Base-by-base conservation (phyloP, 805 yeast genomes). In the Yarrowia hollandica region DNA sequence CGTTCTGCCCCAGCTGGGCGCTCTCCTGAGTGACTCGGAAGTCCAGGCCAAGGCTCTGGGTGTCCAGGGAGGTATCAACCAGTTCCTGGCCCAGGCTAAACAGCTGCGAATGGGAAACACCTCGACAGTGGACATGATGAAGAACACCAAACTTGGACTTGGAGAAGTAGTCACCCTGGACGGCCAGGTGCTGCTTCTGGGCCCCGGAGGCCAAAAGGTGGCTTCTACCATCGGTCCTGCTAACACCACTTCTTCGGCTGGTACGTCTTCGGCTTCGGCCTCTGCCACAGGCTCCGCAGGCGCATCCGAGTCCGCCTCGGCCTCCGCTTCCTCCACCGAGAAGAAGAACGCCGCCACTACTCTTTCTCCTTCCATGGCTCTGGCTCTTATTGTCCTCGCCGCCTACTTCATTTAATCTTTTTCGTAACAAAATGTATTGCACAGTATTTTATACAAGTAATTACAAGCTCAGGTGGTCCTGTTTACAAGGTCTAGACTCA, bases 11-110 rank as follows among this genome's bases (percentile, higher is more conserved):
- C 33, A 52, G 42, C 18, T 52, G 35, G 44, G 42, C 11, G 33
- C 25, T 9, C 21, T 28, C n/a, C 35, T 52, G 4, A 11, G n/a
- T 14, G 34, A 37, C 25, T 34, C 44, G 11, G 34, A 26, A 6
- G 44, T 52, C 11, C 58, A 52, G 26, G 58, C 58, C 23, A 52
- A 52, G 35, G 58, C 44, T 35, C 44, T 52, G 23, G 58, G 58
- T 12, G 35, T 52, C 26, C 58, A 52, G 44, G 44, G 35, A 10
- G 58, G 58, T 7, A 35, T 52, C 21, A 35, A 25, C 25, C 58
- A 52, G 58, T 52, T 52, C 12, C n/a, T 52, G 34, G 44, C 42
- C 35, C 33, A 52, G 34, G 58, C 58, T 10, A 18, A 18, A 5
- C 25, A 12, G 9, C 58, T 52, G 23, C 12, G 42, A 25, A 35